These are phyloP conservation scores for Colletotrichum acutatum DNA, from an alignment of 2,329 filamentous ascomycete species.

Conservation along the genomic window DNA sequence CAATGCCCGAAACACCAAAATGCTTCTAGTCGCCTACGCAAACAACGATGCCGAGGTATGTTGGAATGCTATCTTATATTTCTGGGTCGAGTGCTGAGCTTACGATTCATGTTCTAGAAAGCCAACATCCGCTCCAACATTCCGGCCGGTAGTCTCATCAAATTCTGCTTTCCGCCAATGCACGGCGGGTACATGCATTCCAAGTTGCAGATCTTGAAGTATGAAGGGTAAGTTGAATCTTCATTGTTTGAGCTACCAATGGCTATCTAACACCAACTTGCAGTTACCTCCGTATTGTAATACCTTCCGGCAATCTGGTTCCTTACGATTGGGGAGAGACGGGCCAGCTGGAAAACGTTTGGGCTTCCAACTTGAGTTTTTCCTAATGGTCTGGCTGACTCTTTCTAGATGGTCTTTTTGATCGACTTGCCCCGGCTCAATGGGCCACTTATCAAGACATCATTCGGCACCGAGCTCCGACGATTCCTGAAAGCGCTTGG, in stretches of 20 bases:
- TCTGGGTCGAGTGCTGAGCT: background rate
- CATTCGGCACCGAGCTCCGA: conserved; percentile 76
- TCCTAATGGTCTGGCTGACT: conserved; percentile 33
- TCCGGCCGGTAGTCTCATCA: conserved; percentile 64
- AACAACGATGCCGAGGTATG: conserved; percentile 62
- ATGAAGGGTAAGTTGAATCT: conserved; percentile 17
- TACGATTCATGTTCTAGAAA: conserved; percentile 50
- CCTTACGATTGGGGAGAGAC: conserved; percentile 91
- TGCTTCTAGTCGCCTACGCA: conserved; percentile 70
- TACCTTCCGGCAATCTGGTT: conserved; percentile 89
- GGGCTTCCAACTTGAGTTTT: conserved; percentile 36
- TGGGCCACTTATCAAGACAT: conserved; percentile 42
- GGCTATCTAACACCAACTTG: background rate
- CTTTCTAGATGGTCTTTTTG: conserved; percentile 78
- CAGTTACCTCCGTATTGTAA: conserved; percentile 77
- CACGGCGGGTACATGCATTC: conserved; percentile 87
- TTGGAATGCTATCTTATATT: background rate
- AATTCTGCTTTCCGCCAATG: conserved; percentile 87
- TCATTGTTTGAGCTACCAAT: background rate
- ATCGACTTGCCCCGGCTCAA: conserved; percentile 82
- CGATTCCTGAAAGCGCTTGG: conserved; percentile 77
- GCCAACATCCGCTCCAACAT: conserved; percentile 59
- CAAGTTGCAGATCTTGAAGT: conserved; percentile 92
- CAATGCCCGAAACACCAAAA: conserved; percentile 66
- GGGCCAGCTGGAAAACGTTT: conserved; percentile 85